These are phyloP conservation scores for Pleurotus eryngii DNA, from an alignment of 768 basidiomycete genomes.

Conservation along the genomic window DNA sequence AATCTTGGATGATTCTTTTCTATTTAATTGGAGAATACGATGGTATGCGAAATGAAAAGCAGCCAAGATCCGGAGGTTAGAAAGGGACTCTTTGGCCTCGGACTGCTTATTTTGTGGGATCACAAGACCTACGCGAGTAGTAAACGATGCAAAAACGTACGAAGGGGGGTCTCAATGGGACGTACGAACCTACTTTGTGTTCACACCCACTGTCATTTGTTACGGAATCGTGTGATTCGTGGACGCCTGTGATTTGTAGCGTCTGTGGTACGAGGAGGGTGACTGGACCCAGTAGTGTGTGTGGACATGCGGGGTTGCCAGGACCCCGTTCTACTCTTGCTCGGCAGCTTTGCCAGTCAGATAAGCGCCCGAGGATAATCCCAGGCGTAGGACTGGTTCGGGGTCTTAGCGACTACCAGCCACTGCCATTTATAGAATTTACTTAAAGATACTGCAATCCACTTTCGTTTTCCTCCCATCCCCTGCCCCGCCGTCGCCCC, in stretches of 20 bases:
- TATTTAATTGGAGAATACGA: not conserved
- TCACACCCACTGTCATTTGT: not conserved
- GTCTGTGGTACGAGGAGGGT: not conserved
- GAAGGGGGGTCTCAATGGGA: not conserved
- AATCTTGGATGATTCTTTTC: not conserved
- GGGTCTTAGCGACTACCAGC: constrained; percentile 3
- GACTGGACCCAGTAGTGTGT: not conserved
- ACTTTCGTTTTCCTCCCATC: constrained; percentile 9
- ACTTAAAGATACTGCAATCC: constrained; percentile 7
- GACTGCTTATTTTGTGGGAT: constrained; percentile 1
- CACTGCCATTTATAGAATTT: constrained; percentile 6
- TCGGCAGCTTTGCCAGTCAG: not conserved
- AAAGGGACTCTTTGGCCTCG: not conserved
- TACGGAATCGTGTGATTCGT: constrained; percentile 8
- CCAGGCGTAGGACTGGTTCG: not conserved
- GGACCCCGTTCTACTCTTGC: not conserved
- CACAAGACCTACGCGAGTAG: constrained; percentile 6
- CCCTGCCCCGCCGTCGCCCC: not conserved
- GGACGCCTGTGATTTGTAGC: constrained; percentile 5
- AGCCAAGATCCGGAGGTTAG: not conserved
- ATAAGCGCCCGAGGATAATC: constrained; percentile 1
- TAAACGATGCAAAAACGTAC: constrained; percentile 5
- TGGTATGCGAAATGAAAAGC: constrained; percentile 3
- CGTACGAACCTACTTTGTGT: not conserved
- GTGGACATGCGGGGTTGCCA: not conserved